These are phyloP conservation scores for Pythium guiyangense DNA, from an alignment of 352 stramenopile genomes.

Conservation along the genomic window DNA sequence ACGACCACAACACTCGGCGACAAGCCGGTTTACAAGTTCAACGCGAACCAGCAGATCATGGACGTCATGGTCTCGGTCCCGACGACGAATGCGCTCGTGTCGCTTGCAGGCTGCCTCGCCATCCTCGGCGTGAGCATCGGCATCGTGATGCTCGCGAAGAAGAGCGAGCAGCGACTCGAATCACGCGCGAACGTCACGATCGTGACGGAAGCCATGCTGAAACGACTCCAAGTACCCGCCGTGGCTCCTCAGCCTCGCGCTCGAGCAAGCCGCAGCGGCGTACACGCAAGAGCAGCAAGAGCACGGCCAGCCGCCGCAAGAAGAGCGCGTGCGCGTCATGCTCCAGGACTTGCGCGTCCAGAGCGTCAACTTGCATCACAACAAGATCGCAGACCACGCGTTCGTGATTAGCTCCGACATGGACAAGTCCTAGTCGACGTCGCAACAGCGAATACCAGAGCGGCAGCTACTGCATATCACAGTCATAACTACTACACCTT, in stretches of 20 bases:
- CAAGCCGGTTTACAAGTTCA: no score
- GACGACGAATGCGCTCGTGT: slow-evolving; percentile 5
- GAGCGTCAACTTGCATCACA: slow-evolving; percentile 1
- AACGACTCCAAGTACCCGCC: slow-evolving; percentile 8
- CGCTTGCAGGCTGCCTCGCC: slow-evolving; percentile 1
- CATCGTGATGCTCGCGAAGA: not conserved
- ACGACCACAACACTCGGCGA: no score
- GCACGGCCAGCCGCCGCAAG: no score
- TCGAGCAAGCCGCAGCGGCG: not conserved
- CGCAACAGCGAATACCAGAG: no score
- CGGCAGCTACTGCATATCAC: no score
- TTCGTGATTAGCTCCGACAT: slow-evolving; percentile 4
- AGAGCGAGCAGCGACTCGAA: slow-evolving; percentile 1
- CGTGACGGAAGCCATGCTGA: slow-evolving; percentile 5
- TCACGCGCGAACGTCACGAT: not conserved
- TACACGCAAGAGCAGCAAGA: not conserved
- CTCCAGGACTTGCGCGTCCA: slow-evolving; percentile 6
- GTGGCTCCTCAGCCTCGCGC: slow-evolving; percentile 1
- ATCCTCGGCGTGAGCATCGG: not conserved
- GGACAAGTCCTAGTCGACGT: no score
- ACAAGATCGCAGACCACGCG: not conserved
- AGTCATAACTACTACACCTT: no score
- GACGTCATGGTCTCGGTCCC: slow-evolving; percentile 3
- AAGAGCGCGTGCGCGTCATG: no score
- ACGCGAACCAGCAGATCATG: slow-evolving; percentile 5